A percentile compares a stretch with the other conserved stretches of the same genome.
Conservation (phyloP, 1,284 basidiomycete genomes). For the Megacollybia platyphylla region DNA sequence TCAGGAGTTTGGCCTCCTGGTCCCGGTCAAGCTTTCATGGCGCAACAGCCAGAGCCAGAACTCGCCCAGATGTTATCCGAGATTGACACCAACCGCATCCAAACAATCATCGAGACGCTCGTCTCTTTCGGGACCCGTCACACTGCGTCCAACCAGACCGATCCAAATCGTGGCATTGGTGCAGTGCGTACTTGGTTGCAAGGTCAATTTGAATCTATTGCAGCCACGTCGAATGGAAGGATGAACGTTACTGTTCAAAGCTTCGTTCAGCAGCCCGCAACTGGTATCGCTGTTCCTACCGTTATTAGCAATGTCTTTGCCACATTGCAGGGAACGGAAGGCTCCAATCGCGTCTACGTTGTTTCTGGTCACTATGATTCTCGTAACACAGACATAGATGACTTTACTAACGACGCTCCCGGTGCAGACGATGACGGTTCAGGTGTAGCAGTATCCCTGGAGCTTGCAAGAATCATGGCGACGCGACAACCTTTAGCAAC, state of each 20-base stretch:
- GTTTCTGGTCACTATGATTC: conserved; percentile 44
- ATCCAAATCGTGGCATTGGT: conserved; percentile 35
- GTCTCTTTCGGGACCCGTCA: conserved; percentile 41
- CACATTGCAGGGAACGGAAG: conserved; percentile 31
- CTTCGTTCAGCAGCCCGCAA: conserved; percentile 25
- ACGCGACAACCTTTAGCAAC: conserved; percentile 30
- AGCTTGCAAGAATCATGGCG: conserved; percentile 35
- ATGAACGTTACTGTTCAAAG: conserved; percentile 33
- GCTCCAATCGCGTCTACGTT: conserved; percentile 38
- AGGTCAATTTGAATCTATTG: conserved; percentile 27
- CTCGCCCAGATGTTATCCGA: conserved; percentile 28
- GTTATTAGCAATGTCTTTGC: conserved; percentile 38
- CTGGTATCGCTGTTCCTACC: conserved; percentile 23
- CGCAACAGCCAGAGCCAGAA: conserved; percentile 29
- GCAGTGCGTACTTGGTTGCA: conserved; percentile 45
- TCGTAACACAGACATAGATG: conserved; percentile 18
- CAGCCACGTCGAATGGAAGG: conserved; percentile 27
- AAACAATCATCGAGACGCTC: conserved; percentile 34
- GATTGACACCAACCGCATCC: conserved; percentile 29
- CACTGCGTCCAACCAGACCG: conserved; percentile 38
- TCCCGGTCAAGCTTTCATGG: conserved; percentile 24
- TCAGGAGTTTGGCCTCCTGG: conserved; percentile 28
- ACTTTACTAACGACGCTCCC: conserved; percentile 32
- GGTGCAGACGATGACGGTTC: conserved; percentile 37
- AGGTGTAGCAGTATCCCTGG: conserved; percentile 40